A percentile compares a stretch with the other conserved stretches of the same genome.
These are phyloP conservation scores for Sugiyamaella smithiae DNA, from an alignment of 805 yeast genomes.

Conservation along the genomic window DNA sequence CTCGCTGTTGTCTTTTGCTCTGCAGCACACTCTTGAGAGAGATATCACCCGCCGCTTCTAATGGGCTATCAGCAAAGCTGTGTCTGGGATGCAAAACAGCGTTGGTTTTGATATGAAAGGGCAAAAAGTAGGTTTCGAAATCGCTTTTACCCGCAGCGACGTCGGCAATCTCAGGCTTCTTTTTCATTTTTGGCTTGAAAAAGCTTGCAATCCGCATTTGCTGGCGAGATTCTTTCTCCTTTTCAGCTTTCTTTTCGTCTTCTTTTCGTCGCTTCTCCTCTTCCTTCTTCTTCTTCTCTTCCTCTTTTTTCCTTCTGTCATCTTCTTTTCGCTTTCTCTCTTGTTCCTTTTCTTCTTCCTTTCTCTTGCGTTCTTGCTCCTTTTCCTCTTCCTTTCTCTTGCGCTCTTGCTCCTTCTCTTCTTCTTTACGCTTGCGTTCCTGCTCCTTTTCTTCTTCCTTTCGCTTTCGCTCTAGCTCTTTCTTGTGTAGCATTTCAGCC, in stretches of 20 bases:
- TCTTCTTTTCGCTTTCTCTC: conserved; percentile 17
- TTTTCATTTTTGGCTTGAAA: conserved; percentile 11
- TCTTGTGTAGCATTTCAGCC: conserved; percentile 16
- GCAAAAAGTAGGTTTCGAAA: conserved; percentile 31
- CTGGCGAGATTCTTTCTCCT: conserved; percentile 12
- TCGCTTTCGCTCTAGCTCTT: conserved; percentile 25
- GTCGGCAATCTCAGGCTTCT: conserved; percentile 13
- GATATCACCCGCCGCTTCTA: neutral
- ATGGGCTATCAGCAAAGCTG: neutral
- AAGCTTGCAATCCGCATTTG: conserved; percentile 10
- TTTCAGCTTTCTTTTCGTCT: conserved; percentile 21
- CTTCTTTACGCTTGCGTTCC: conserved; percentile 18
- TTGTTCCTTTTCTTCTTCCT: conserved; percentile 24
- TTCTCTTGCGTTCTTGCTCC: conserved; percentile 21
- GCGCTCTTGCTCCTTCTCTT: conserved; percentile 23
- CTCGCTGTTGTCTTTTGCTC: conserved; percentile 19
- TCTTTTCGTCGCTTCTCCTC: conserved; percentile 19
- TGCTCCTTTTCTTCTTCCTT: conserved; percentile 25
- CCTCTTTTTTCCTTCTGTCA: too few relatives aligned
- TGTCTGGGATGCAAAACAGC: conserved; percentile 15
- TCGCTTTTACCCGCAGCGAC: conserved; percentile 18
- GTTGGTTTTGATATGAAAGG: conserved; percentile 32
- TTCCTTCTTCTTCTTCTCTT: conserved; percentile 20
- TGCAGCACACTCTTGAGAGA: neutral
- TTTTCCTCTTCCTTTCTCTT: conserved; percentile 27